phyloP scores from a whole-genome alignment of 306 rosid genomes.

The Sindora glabra region DNA sequence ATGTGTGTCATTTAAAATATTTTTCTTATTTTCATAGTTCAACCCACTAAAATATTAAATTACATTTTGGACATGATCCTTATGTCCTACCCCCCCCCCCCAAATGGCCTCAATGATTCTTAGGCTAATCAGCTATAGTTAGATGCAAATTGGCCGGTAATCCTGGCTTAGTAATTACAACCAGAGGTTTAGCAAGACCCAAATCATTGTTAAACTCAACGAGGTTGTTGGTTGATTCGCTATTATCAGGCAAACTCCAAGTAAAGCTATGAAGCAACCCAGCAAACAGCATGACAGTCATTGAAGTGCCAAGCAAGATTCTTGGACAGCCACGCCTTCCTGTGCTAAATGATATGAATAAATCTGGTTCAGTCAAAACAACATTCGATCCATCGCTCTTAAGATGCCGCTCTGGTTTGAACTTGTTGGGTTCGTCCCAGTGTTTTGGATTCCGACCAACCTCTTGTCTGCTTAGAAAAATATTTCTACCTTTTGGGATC shows the following conservation, averaged over 20 bases:
- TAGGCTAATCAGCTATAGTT: no score
- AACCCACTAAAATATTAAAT: no score
- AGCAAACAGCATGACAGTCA: slow-evolving; percentile 1
- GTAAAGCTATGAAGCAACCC: slow-evolving; percentile 24
- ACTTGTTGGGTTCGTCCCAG: slow-evolving; percentile 22
- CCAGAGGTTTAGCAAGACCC: background rate
- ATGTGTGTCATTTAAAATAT: no score
- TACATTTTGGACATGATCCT: no score
- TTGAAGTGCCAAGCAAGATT: background rate
- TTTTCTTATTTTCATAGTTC: no score
- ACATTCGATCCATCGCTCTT: background rate
- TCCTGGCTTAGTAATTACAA: no score
- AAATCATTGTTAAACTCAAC: background rate
- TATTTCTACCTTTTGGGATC: slow-evolving; percentile 38
- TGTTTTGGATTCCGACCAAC: slow-evolving; percentile 11
- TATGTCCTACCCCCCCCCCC: no score
- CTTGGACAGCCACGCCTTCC: slow-evolving; percentile 17
- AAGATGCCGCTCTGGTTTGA: slow-evolving; percentile 33
- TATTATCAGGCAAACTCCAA: slow-evolving; percentile 1
- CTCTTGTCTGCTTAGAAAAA: slow-evolving; percentile 20
- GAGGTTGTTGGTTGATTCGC: background rate
- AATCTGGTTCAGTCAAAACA: slow-evolving; percentile 7
- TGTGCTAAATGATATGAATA: slow-evolving; percentile 13
- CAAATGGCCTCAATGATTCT: no score
- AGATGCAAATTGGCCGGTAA: no score